Evolutionary conservation across 441 rosid species (phyloP).

Genomic region (Populus hybrid): DNA sequence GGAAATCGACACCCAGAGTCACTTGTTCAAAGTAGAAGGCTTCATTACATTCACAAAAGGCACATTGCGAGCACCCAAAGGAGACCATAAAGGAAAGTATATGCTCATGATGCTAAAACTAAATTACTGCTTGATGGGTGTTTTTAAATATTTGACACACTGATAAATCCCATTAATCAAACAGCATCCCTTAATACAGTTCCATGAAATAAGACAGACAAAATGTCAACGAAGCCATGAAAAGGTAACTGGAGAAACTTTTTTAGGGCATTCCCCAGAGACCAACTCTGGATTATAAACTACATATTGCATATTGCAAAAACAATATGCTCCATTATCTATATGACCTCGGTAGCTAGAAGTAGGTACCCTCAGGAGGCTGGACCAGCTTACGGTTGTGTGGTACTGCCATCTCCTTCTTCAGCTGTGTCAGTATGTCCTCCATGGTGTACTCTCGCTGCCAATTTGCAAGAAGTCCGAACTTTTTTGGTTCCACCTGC

Average conservation of each 20-base stretch:
- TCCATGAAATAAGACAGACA: constrained; percentile 24
- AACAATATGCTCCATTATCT: constrained; percentile 29
- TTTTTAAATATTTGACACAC: constrained; percentile 31
- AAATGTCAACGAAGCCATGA: constrained; percentile 30
- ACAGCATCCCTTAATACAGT: constrained; percentile 37
- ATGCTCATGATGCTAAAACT: neutral
- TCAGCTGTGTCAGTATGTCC: constrained; percentile 89
- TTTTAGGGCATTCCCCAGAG: constrained; percentile 38
- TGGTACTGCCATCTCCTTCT: constrained; percentile 90
- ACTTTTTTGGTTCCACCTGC: constrained; percentile 93
- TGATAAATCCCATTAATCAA: constrained; percentile 41
- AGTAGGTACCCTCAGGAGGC: constrained; percentile 98
- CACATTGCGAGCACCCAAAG: neutral
- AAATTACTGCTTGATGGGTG: constrained; percentile 8
- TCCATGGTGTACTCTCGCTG: constrained; percentile 97
- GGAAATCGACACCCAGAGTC: neutral
- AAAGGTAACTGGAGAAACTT: constrained; percentile 31
- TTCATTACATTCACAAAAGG: neutral
- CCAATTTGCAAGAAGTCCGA: constrained; percentile 89
- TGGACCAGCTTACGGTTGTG: constrained; percentile 96
- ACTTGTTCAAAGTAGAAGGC: neutral
- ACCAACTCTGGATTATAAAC: constrained; percentile 46
- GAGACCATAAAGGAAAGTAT: neutral
- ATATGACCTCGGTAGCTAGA: constrained; percentile 46
- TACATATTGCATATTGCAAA: constrained; percentile 38